Base-by-base conservation (phyloP, 805 yeast genomes). In the Starmerella kuoi region DNA sequence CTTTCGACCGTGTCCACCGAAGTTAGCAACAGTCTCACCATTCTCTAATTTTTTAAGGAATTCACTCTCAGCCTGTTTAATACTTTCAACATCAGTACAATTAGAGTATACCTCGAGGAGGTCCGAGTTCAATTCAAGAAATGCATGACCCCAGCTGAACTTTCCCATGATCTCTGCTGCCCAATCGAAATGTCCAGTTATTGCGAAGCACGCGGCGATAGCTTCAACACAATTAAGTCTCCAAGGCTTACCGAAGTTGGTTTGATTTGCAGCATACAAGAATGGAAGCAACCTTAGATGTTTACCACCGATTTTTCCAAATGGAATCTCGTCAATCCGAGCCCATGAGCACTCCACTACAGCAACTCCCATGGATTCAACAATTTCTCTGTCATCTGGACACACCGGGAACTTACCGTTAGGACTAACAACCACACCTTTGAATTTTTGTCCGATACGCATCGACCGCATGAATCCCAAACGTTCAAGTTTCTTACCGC, bases 311-410 rank as follows among this genome's bases (percentile, higher is more conserved):
- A 91, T 86, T 56, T 82, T 84, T 46, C 70, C 66, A 61, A 91
- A 91, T 4, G 98, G 98, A n/a, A 91, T 76, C 60, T 91, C 98
- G 42, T 86, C 94, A n/a, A 91, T 60, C 42, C 97, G 67, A 0
- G 98, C 98, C 98, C 98, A 91, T 2, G 95, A 85, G 62, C 97
- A 88, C 59, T 91, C 98, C 2, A 91, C 97, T 7, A 91, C 98
- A 0, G 98, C 95, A n/a, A 86, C 91, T 28, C 98, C 98, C 31
- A 67, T 58, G 23, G 68, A 68, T 53, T 81, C 94, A 0, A 86
- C 94, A 11, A 84, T 69, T 36, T 74, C 81, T 31, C 62, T 57
- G 59, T 91, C 98, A 51, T 80, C 69, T 0, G 97, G 97, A 59
- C 94, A 84, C 1, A 91, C 95, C 1, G 85, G 87, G 5, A 74